Conservation (phyloP, 2,329 filamentous ascomycete genomes). For the Cercospora sesami region DNA sequence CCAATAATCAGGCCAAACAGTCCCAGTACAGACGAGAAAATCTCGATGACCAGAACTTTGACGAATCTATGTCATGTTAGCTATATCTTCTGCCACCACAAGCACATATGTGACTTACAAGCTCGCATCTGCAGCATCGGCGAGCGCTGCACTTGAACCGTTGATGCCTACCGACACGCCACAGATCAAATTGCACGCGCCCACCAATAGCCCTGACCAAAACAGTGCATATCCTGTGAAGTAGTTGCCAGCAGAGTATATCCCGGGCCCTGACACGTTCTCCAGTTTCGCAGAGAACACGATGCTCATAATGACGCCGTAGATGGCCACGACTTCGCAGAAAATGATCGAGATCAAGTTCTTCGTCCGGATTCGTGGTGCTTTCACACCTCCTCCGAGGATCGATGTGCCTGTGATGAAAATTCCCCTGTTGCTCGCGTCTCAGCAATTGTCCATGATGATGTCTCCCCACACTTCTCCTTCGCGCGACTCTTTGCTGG, state of each 20-base stretch:
- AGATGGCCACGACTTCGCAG: slow-evolving; percentile 99
- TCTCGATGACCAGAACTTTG: slow-evolving; percentile 98
- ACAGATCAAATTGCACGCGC: slow-evolving; percentile 92
- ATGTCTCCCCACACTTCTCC: background rate
- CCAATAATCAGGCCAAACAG: slow-evolving; percentile 96
- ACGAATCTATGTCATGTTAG: slow-evolving; percentile 68
- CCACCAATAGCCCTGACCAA: slow-evolving; percentile 93
- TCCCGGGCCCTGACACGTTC: slow-evolving; percentile 60
- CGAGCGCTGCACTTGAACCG: slow-evolving; percentile 90
- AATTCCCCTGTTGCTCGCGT: slow-evolving; percentile 71
- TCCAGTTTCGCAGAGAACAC: slow-evolving; percentile 90
- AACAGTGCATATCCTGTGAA: slow-evolving; percentile 96
- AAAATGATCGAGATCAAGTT: slow-evolving; percentile 99
- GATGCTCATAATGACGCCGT: slow-evolving; percentile 99
- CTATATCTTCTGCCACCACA: background rate
- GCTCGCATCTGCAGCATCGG: slow-evolving; percentile 87
- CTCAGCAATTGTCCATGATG: slow-evolving; percentile 21
- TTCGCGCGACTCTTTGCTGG: slow-evolving; percentile 10
- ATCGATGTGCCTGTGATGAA: slow-evolving; percentile 98
- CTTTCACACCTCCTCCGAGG: slow-evolving; percentile 92
- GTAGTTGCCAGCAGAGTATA: slow-evolving; percentile 76
- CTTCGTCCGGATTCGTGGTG: slow-evolving; percentile 97
- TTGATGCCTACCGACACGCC: slow-evolving; percentile 98
- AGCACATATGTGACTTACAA: slow-evolving; percentile 61
- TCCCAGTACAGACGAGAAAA: slow-evolving; percentile 96